These are phyloP conservation scores for Acer saccharum DNA, from an alignment of 345 rosid species.

Conservation along the genomic window DNA sequence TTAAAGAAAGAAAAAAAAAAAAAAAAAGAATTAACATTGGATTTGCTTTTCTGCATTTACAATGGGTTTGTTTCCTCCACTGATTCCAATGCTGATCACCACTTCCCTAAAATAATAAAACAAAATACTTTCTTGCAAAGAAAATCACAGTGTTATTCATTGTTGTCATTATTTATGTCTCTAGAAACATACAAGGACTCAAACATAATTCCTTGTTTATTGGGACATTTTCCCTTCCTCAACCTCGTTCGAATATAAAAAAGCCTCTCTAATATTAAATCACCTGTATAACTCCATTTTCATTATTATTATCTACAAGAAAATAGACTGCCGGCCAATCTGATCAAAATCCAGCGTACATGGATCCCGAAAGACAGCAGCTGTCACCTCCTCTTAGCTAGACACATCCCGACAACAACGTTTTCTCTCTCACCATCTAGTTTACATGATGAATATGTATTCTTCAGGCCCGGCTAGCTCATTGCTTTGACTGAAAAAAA, in stretches of 20 bases:
- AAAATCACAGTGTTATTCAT: not conserved
- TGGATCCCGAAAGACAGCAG: conserved; percentile 7
- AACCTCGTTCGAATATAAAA: too few species aligned
- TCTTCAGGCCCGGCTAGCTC: conserved; percentile 13
- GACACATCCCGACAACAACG: not conserved
- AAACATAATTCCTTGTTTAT: too few species aligned
- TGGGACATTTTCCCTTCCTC: too few species aligned
- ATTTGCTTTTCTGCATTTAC: not conserved
- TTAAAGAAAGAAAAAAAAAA: too few species aligned
- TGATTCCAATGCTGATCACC: not conserved
- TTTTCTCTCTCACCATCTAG: not conserved
- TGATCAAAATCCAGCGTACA: conserved; percentile 17
- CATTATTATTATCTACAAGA: conserved; percentile 39
- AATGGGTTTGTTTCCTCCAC: not conserved
- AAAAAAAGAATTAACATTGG: not conserved
- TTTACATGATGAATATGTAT: not conserved
- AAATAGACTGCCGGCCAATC: conserved; percentile 22
- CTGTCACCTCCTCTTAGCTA: not conserved
- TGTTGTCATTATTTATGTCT: too few species aligned
- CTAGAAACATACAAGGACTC: too few species aligned
- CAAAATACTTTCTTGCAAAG: not conserved
- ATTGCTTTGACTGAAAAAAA: conserved; percentile 38
- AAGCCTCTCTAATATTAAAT: not conserved
- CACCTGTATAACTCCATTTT: too few species aligned
- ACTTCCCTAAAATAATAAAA: not conserved